Conservation (phyloP, 2,329 filamentous ascomycete species). For the Exophiala dermatitidis region DNA sequence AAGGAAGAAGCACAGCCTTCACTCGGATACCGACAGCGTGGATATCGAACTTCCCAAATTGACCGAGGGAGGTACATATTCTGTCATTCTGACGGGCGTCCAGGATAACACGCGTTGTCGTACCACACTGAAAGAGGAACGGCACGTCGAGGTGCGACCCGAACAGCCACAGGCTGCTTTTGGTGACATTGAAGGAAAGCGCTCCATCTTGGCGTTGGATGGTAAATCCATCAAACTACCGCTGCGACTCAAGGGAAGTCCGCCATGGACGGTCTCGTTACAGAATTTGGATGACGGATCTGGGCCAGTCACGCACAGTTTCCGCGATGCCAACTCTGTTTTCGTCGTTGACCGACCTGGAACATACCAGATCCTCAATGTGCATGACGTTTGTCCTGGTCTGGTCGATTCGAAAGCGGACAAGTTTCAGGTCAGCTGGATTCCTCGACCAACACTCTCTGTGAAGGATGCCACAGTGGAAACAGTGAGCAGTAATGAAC, state of each 20-base stretch:
- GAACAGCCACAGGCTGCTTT: slow-evolving; percentile 84
- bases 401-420: slow-evolving; percentile 66
- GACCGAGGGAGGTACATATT: slow-evolving; percentile 80
- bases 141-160: slow-evolving; percentile 76
- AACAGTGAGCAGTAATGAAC: slow-evolving; percentile 47
- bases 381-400: slow-evolving; percentile 79
- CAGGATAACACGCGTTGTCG: slow-evolving; percentile 83
- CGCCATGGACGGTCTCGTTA: slow-evolving; percentile 69
- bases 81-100: slow-evolving; percentile 73
- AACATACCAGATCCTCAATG: slow-evolving; percentile 69
- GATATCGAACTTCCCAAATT: slow-evolving; percentile 70
- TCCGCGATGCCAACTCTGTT: slow-evolving; percentile 59
- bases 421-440: slow-evolving; percentile 76
- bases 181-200: slow-evolving; percentile 74
- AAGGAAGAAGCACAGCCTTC: slow-evolving; percentile 60
- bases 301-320: slow-evolving; percentile 40
- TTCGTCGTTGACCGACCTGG: slow-evolving; percentile 62
- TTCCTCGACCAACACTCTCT: slow-evolving; percentile 66
- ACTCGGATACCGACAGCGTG: slow-evolving; percentile 57
- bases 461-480: slow-evolving; percentile 60
- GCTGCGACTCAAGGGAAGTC: slow-evolving; percentile 74
- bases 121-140: slow-evolving; percentile 74
- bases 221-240: slow-evolving; percentile 67
- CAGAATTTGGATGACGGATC: slow-evolving; percentile 52
- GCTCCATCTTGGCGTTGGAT: slow-evolving; percentile 68